Conservation (phyloP, 139 green algal species). For the Ulvella scutata region DNA sequence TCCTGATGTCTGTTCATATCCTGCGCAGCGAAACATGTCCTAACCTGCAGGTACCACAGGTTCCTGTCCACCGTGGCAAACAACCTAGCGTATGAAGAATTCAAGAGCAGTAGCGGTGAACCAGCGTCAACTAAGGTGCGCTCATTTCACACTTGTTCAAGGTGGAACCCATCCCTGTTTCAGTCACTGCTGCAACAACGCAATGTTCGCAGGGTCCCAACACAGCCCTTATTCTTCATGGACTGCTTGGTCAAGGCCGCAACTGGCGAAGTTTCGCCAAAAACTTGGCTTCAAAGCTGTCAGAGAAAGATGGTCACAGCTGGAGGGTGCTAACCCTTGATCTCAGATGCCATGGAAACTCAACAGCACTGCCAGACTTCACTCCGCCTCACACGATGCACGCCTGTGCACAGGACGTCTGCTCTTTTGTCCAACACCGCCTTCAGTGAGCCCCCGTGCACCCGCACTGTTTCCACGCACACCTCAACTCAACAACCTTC, state of each 20-base stretch:
- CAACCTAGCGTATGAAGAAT: too few species aligned
- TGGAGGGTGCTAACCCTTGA: conserved; percentile 49
- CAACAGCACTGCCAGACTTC: conserved; percentile 11
- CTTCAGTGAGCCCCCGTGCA: neutral
- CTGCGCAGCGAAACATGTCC: too few species aligned
- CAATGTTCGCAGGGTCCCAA: too few species aligned
- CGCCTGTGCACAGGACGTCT: conserved; percentile 46
- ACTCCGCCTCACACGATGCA: conserved; percentile 48
- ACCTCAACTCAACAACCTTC: neutral
- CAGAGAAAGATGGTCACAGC: neutral
- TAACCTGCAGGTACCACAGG: too few species aligned
- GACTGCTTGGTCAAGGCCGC: neutral
- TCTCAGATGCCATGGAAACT: conserved; percentile 44
- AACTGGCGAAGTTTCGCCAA: neutral
- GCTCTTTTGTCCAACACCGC: conserved; percentile 18
- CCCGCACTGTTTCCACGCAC: neutral
- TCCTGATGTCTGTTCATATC: too few species aligned
- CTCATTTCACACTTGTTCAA: too few species aligned
- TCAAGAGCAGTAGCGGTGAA: too few species aligned
- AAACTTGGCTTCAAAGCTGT: neutral
- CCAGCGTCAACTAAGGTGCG: too few species aligned
- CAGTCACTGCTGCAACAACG: too few species aligned
- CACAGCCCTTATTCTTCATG: neutral
- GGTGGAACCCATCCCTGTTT: too few species aligned
- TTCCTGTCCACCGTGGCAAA: too few species aligned